phyloP scores from a whole-genome alignment of 2,329 filamentous ascomycete species.

The Ophiostoma quercus region DNA sequence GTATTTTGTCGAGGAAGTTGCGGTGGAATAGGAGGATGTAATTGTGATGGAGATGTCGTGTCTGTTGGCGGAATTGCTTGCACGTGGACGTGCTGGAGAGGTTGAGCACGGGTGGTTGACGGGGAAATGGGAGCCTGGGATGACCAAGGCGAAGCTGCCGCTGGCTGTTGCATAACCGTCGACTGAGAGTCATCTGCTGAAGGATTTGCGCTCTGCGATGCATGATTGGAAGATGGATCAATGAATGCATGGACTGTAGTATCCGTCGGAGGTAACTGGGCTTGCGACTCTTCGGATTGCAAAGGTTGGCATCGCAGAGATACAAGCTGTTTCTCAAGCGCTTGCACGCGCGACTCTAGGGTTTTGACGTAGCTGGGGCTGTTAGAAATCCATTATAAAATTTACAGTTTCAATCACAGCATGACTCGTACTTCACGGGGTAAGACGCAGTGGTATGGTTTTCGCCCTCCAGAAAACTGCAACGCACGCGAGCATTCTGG shows the following conservation, averaged over 20 bases:
- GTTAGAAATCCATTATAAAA: background rate
- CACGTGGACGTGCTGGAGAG: background rate
- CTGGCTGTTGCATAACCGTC: background rate
- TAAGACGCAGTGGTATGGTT: conserved; percentile 37
- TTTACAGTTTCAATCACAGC: background rate
- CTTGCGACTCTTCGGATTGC: background rate
- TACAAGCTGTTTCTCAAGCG: conserved; percentile 10
- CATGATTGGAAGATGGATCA: background rate
- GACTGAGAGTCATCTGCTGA: background rate
- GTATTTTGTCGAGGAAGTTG: background rate
- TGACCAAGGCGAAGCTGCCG: background rate
- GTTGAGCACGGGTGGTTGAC: background rate
- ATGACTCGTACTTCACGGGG: conserved; percentile 36
- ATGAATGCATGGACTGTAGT: background rate
- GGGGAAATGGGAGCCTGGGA: background rate
- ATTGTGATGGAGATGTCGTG: background rate
- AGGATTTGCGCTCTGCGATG: background rate
- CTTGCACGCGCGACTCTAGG: conserved; percentile 20
- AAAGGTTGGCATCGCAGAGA: background rate
- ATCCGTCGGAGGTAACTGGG: background rate
- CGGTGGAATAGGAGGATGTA: background rate
- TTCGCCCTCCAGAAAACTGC: conserved; percentile 40
- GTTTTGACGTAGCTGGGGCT: conserved; percentile 16
- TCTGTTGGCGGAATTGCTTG: background rate
- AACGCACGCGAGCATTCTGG: conserved; percentile 34